These are phyloP conservation scores for Monosporascus sp. DNA, from an alignment of 2,329 filamentous ascomycete genomes.

Conservation along the genomic window DNA sequence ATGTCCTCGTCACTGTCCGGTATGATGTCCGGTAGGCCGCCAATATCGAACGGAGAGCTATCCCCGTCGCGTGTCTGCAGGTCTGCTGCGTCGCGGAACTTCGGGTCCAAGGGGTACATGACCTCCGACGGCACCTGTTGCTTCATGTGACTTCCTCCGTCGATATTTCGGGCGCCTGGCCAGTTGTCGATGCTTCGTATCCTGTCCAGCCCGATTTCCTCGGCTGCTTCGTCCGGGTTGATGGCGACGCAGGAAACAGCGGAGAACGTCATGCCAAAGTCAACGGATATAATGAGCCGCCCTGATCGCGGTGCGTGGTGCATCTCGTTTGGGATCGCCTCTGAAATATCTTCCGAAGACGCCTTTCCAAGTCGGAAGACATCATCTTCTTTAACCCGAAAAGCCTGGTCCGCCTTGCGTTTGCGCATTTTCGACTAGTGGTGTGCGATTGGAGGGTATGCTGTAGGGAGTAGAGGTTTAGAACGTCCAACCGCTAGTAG, in stretches of 20 bases:
- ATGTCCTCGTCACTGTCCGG: not conserved
- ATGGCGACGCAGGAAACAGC: conserved; percentile 9
- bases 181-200: conserved; percentile 9
- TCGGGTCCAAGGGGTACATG: conserved; percentile 7
- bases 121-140: conserved; percentile 11
- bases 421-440: no score
- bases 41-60: no score
- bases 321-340: no score
- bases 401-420: no score
- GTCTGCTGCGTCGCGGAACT: conserved; percentile 6
- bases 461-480: no score
- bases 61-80: not conserved
- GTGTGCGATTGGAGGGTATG: no score
- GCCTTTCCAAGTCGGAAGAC: no score
- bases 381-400: no score
- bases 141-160: conserved; percentile 5
- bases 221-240: not conserved
- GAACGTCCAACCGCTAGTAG: no score
- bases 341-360: no score
- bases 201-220: not conserved
- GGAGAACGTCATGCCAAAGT: conserved; percentile 12
- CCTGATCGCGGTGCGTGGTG: not conserved
- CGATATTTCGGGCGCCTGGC: conserved; percentile 3
- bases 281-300: conserved; percentile 8
- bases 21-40: not conserved